A percentile compares a stretch with the other conserved stretches of the same genome.
Conservation (phyloP, 768 basidiomycete genomes). For the Hericium coralloides region DNA sequence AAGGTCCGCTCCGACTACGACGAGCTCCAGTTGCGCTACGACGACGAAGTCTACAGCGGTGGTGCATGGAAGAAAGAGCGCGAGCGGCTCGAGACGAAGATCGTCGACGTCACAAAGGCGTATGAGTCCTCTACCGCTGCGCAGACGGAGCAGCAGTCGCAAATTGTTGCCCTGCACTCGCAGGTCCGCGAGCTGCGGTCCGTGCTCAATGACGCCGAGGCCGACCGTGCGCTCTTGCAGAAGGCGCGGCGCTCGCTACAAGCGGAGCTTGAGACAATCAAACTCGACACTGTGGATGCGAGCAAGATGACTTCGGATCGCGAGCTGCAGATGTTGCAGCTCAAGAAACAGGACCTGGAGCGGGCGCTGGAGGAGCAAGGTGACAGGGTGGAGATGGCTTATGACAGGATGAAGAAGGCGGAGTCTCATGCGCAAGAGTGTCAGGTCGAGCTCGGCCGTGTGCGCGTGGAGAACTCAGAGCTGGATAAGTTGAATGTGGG, state of each 20-base stretch:
- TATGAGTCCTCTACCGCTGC: constrained; percentile 64
- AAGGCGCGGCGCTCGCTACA: constrained; percentile 80
- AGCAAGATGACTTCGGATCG: constrained; percentile 62
- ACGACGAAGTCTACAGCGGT: constrained; percentile 71
- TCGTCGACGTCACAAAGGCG: constrained; percentile 62
- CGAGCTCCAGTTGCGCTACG: constrained; percentile 62
- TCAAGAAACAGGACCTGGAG: constrained; percentile 78
- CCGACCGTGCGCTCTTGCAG: constrained; percentile 68
- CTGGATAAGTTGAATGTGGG: constrained; percentile 70
- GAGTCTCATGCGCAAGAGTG: constrained; percentile 69
- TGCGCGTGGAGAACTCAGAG: constrained; percentile 74
- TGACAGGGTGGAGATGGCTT: constrained; percentile 62
- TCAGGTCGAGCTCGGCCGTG: constrained; percentile 66
- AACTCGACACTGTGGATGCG: constrained; percentile 63
- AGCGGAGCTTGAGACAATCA: constrained; percentile 73
- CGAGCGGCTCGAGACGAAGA: constrained; percentile 79
- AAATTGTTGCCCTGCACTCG: constrained; percentile 75
- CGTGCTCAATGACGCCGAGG: constrained; percentile 80
- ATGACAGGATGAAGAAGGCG: constrained; percentile 75
- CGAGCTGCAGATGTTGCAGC: constrained; percentile 63
- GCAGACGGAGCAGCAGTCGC: constrained; percentile 75
- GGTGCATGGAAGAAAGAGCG: constrained; percentile 84
- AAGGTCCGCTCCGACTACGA: constrained; percentile 71
- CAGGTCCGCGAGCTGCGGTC: constrained; percentile 78
- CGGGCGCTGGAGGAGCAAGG: constrained; percentile 70